Base-by-base conservation (phyloP, 177 flowering plant genomes). In the Vitis hybrid region DNA sequence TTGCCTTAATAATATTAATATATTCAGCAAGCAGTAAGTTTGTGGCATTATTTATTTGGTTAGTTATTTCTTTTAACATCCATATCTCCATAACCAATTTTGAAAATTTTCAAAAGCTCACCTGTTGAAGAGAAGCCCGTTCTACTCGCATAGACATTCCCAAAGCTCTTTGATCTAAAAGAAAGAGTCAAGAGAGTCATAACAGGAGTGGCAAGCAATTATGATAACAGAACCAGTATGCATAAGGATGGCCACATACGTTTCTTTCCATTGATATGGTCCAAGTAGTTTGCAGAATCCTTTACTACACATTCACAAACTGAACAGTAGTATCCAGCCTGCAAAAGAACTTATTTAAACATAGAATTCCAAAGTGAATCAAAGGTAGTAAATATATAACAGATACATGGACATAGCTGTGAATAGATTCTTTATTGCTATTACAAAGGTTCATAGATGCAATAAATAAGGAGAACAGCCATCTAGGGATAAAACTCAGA, bases 91-190 rank as follows among this genome's bases (percentile, higher is more conserved):
- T 46, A 50, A 21, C 19, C 35, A 12, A 66, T 24, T 27, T 11
- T 13, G 13, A 14, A 16, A 5, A 54, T n/a, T 15, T 6, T 21
- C 32, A n/a, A 55, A 13, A 14, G 9, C 18, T 24, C 70, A 95
- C 99, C 93, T 95, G 99, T 71, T 92, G 76, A 71, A 95, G 88
- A 71, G 97, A 89, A 67, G 98, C 91, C 61, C 99, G 83, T 77
- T 95, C 99, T 66, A 87, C 90, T 62, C 98, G 84, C 99, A 95
- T 95, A 15, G 98, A 91, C 99, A 93, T 93, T 30, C 97, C 98
- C 86, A 93, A 76, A 62, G 97, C 99, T 73, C 98, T 87, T 91
- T 93, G 99, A 91, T 95, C 96, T 94, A 63, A 48, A 59, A 24
- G 73, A 70, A 7, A 70, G 19, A 40, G 76, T 9, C 52, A 80